Percentiles rank a stretch among this genome's conserved stretches.
Evolutionary conservation across 31 red algal genomes (phyloP).

Genomic region (Asparagopsis taxiformis): DNA sequence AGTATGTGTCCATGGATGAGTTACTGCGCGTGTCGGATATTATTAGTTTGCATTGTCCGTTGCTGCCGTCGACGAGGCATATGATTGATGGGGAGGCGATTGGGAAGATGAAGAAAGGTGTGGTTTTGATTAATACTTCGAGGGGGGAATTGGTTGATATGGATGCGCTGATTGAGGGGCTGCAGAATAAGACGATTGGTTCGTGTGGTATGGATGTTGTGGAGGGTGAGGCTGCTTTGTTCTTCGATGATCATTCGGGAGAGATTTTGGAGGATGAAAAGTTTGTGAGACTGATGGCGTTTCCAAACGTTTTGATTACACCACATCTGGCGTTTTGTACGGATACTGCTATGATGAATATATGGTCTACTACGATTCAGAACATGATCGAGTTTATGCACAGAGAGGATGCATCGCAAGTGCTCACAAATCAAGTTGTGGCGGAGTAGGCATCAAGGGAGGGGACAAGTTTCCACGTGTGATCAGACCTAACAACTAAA

Average conservation of each 20-base stretch:
- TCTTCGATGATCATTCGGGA: conserved; percentile 89
- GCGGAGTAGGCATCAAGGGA: too few relatives aligned
- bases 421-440: background rate
- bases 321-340: conserved; percentile 91
- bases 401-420: background rate
- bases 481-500: too few relatives aligned
- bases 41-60: conserved; percentile 86
- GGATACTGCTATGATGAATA: conserved; percentile 71
- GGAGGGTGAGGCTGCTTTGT: conserved; percentile 73
- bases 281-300: conserved; percentile 61
- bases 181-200: conserved; percentile 57
- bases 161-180: conserved; percentile 67
- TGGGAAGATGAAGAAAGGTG: conserved; percentile 74
- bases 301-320: conserved; percentile 86
- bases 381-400: conserved; percentile 62
- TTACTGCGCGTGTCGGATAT: conserved; percentile 49
- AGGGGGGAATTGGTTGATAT: conserved; percentile 81
- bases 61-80: conserved; percentile 69
- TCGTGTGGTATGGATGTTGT: conserved; percentile 82
- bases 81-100: conserved; percentile 68
- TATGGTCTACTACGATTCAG: conserved; percentile 61
- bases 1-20: conserved; percentile 58
- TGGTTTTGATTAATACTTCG: conserved; percentile 81
- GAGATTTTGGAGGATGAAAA: conserved; percentile 76
- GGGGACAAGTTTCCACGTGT: too few relatives aligned